Conservation (phyloP, 2,329 filamentous ascomycete species). For the Scytalidium lignicola region DNA sequence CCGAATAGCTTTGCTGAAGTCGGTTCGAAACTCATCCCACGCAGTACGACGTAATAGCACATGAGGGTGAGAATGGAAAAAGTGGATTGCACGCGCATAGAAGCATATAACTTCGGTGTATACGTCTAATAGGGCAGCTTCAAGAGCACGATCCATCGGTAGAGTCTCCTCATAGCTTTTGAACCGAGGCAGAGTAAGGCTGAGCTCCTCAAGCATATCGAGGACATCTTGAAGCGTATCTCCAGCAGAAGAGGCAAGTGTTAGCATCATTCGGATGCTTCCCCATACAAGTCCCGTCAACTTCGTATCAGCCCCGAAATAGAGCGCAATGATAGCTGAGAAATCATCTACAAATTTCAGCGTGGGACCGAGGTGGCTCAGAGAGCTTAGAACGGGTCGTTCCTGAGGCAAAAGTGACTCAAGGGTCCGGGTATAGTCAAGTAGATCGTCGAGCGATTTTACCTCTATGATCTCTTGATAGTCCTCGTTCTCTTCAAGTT, state of each 20-base stretch:
- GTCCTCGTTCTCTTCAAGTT: conserved; percentile 14
- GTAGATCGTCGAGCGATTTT: conserved; percentile 18
- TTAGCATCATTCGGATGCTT: conserved; percentile 22
- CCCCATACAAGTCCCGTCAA: conserved; percentile 26
- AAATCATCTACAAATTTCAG: conserved; percentile 26
- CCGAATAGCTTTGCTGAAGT: conserved; percentile 4
- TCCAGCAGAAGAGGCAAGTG: conserved; percentile 17
- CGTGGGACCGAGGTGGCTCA: conserved; percentile 17
- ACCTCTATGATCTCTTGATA: conserved; percentile 11
- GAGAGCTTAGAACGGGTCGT: conserved; percentile 6
- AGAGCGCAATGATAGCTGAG: conserved; percentile 22
- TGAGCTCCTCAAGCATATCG: conserved; percentile 6
- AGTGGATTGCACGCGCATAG: conserved; percentile 27
- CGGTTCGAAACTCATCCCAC: conserved; percentile 17
- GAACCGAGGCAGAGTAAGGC: conserved; percentile 21
- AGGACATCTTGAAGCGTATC: conserved; percentile 23
- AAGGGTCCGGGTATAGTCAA: conserved; percentile 4
- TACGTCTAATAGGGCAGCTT: conserved; percentile 24
- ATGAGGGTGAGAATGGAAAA: conserved; percentile 26
- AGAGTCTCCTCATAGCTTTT: conserved; percentile 22
- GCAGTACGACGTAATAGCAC: conserved; percentile 16
- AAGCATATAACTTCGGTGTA: conserved; percentile 29
- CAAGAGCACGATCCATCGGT: conserved; percentile 20
- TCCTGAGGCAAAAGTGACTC: conserved; percentile 1
- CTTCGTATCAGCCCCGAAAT: conserved; percentile 22